Percentiles rank a stretch among this genome's conserved stretches.
Evolutionary conservation across 106 monocot genomes (phyloP).

Genomic region (Apostasia ramifera): DNA sequence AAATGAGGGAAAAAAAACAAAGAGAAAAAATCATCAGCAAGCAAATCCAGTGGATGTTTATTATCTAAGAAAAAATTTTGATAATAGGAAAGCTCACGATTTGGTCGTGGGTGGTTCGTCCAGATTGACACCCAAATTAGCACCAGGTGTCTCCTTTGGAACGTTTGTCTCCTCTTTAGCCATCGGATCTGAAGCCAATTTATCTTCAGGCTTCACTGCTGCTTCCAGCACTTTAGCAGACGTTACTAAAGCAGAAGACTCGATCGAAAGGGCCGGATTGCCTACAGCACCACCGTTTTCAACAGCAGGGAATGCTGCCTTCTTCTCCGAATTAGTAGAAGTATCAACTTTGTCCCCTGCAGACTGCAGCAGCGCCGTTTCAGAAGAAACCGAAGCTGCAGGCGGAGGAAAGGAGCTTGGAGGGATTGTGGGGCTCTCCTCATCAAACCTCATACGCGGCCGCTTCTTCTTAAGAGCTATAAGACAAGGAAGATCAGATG

Average conservation of each 20-base stretch:
- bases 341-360: constrained; percentile 15
- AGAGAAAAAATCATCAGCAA: not conserved
- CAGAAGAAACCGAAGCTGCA: constrained; percentile 4
- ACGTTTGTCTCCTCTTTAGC: constrained; percentile 13
- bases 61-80: not conserved
- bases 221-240: constrained; percentile 5
- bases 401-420: constrained; percentile 5
- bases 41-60: not conserved
- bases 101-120: constrained; percentile 29
- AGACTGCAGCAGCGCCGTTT: not conserved
- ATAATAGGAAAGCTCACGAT: constrained; percentile 34
- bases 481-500: not conserved
- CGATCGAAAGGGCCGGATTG: not conserved
- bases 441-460: constrained; percentile 57
- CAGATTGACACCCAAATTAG: constrained; percentile 23
- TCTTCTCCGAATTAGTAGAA: constrained; percentile 45
- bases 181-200: constrained; percentile 8
- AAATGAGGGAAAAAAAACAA: not conserved
- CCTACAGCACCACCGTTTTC: not conserved
- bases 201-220: constrained; percentile 19
- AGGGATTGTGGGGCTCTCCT: constrained; percentile 34
- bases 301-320: not conserved
- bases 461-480: constrained; percentile 75
- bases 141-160: too few relatives aligned
- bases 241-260: not conserved